A percentile compares a stretch with the other conserved stretches of the same genome.
Conservation (phyloP, 139 green algal genomes). For the Pleodorina starrii region DNA sequence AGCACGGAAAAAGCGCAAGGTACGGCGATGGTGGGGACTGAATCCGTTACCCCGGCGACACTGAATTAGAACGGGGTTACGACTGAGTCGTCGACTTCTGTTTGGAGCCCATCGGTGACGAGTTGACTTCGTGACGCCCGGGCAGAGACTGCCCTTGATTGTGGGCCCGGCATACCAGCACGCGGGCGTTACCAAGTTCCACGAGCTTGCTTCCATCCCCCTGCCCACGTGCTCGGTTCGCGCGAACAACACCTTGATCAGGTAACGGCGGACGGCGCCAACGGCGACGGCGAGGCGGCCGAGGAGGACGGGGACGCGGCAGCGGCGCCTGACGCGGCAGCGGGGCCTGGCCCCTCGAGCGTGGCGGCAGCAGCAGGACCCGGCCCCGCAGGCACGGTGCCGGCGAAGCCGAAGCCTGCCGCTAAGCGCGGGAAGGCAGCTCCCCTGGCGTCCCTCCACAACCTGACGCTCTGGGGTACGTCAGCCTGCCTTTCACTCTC, state of each 20-base stretch:
- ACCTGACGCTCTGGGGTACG: constrained; percentile 57
- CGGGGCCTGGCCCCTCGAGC: neutral
- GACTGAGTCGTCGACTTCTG: too few species aligned
- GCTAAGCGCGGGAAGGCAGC: neutral
- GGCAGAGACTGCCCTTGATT: too few species aligned
- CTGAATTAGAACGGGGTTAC: too few species aligned
- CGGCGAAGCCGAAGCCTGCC: neutral
- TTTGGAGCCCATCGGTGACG: too few species aligned
- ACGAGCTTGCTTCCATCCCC: too few species aligned
- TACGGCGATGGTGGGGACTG: too few species aligned
- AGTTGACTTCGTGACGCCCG: too few species aligned
- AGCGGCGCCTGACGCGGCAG: neutral
- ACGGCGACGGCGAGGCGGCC: neutral
- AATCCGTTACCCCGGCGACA: too few species aligned
- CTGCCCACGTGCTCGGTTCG: too few species aligned
- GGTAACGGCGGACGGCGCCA: neutral
- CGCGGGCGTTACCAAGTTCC: too few species aligned
- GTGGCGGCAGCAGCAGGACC: neutral
- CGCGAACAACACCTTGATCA: too few species aligned
- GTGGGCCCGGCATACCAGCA: too few species aligned
- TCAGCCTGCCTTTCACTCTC: neutral
- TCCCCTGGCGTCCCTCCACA: constrained; percentile 18
- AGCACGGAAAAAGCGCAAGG: neutral
- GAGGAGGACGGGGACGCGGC: neutral
- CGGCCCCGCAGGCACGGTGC: neutral